Evolutionary conservation across 225 moss, liverwort and hornwort species (phyloP).

Genomic region (Pseudoscleropodium purum): DNA sequence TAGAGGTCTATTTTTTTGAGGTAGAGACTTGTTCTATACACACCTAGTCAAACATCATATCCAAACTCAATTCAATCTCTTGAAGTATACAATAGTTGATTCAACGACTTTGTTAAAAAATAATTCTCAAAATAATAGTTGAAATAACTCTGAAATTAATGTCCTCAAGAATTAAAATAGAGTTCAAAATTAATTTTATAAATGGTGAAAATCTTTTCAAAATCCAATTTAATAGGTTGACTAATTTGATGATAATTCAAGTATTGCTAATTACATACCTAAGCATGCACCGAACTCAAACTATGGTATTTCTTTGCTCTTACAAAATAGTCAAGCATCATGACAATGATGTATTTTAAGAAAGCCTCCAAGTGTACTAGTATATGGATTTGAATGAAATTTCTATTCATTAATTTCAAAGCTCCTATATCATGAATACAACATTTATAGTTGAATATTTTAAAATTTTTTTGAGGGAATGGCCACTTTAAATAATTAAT

Average conservation of each 20-base stretch:
- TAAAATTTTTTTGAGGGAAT: fast-evolving
- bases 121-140: not conserved
- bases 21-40: not conserved
- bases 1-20: not conserved
- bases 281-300: not conserved
- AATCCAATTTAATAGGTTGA: not conserved
- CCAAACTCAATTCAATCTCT: not conserved
- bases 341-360: not conserved
- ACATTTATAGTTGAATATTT: not conserved
- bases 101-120: not conserved
- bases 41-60: not conserved
- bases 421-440: not conserved
- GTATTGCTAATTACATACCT: too few relatives aligned
- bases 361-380: too few relatives aligned
- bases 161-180: not conserved
- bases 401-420: not conserved
- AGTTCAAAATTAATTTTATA: not conserved
- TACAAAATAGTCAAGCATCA: not conserved
- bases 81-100: not conserved
- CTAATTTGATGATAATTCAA: not conserved
- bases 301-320: not conserved
- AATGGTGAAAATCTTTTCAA: not conserved
- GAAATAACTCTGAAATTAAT: fast-evolving
- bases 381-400: not conserved
- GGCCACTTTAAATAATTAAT: not conserved